Evolutionary conservation across 129 eudicot genomes (phyloP).

Genomic region (Sambucus nigra): DNA sequence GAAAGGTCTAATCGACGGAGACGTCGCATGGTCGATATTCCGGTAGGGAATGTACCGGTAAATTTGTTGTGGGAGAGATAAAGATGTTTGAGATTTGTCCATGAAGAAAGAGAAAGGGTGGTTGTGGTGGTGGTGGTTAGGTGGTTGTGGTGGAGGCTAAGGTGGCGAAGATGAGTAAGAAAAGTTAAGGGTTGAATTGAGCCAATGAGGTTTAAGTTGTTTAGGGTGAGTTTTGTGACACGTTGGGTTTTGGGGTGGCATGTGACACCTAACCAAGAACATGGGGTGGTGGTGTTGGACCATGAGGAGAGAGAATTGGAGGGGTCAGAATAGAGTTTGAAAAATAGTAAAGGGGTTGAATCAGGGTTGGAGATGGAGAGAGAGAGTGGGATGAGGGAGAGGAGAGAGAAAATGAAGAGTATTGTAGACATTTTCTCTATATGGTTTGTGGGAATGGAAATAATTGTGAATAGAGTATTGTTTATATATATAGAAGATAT

Average conservation of each 20-base stretch:
- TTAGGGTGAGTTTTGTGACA: slow-evolving; percentile 22
- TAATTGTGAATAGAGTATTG: no score
- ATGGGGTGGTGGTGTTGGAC: slow-evolving; percentile 10
- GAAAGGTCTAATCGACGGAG: slow-evolving; percentile 27
- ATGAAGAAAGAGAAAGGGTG: slow-evolving; percentile 9
- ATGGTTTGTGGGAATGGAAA: no score
- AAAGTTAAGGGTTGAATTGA: slow-evolving; percentile 13
- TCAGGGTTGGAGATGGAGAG: slow-evolving; percentile 9
- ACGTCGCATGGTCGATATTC: slow-evolving; percentile 16
- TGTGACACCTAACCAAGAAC: slow-evolving; percentile 28
- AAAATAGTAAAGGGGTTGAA: slow-evolving; percentile 11
- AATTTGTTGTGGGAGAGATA: slow-evolving; percentile 23
- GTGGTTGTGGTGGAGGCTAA: slow-evolving; percentile 24
- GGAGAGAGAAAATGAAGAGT: slow-evolving; percentile 9
- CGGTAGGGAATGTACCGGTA: slow-evolving; percentile 16
- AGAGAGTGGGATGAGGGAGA: slow-evolving; percentile 3
- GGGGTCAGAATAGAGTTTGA: slow-evolving; percentile 17
- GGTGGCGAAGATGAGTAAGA: slow-evolving; percentile 19
- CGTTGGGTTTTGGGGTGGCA: slow-evolving; percentile 22
- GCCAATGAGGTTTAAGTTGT: slow-evolving; percentile 21
- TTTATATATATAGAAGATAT: no score
- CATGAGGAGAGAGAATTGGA: slow-evolving; percentile 19
- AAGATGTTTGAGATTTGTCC: slow-evolving; percentile 23
- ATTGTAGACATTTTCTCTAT: no score
- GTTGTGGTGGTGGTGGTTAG: slow-evolving; percentile 6